phyloP scores from a whole-genome alignment of 768 basidiomycete genomes.

The Cantharellus cinnabarinus region DNA sequence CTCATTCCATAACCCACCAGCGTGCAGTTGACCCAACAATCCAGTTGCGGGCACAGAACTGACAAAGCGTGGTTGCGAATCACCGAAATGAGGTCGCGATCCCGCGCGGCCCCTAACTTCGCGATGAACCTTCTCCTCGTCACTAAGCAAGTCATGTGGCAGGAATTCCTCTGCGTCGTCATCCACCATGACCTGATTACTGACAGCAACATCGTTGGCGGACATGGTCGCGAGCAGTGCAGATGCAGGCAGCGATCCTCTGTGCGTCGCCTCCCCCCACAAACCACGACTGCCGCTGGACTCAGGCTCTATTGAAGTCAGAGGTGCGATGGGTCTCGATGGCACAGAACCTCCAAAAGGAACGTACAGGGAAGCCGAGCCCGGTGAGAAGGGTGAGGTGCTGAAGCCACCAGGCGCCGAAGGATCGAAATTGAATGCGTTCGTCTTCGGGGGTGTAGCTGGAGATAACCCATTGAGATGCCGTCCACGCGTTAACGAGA shows the following conservation, averaged over 20 bases:
- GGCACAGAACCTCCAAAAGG: conserved; percentile 13
- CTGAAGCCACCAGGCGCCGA: conserved; percentile 14
- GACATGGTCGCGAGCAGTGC: conserved; percentile 9
- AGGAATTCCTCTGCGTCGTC: conserved; percentile 78
- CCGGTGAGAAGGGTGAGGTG: conserved; percentile 61
- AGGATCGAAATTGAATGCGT: conserved; percentile 2
- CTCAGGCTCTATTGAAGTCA: neutral
- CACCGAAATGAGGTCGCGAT: neutral
- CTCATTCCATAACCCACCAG: conserved; percentile 61
- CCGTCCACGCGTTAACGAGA: neutral
- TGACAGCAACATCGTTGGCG: conserved; percentile 1
- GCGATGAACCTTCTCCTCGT: conserved; percentile 63
- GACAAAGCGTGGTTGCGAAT: conserved; percentile 32
- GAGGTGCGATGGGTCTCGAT: conserved; percentile 13
- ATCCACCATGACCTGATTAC: conserved; percentile 20
- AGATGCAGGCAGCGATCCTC: conserved; percentile 8
- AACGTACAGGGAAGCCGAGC: conserved; percentile 36
- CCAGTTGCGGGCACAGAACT: conserved; percentile 65
- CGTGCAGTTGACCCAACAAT: conserved; percentile 41
- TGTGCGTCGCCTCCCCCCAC: neutral
- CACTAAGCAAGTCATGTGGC: conserved; percentile 78
- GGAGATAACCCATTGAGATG: conserved; percentile 26
- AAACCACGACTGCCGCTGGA: neutral
- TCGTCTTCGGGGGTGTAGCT: conserved; percentile 32
- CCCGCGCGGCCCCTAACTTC: conserved; percentile 32